phyloP scores from a whole-genome alignment of 2,329 filamentous ascomycete species.

The Aspergillus viridinutans region DNA sequence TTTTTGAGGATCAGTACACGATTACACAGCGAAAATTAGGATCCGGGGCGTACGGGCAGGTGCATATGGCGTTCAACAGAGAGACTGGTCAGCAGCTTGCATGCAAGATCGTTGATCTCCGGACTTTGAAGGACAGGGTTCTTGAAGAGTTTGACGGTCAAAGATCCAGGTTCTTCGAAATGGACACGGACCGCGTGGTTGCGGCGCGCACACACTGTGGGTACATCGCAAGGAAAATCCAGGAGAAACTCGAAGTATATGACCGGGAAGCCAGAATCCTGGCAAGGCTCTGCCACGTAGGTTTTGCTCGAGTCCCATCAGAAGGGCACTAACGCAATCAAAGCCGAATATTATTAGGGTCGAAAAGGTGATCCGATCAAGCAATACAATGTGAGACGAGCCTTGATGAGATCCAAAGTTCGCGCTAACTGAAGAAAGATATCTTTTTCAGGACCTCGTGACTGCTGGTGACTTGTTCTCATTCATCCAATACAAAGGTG shows the following conservation, averaged over 20 bases:
- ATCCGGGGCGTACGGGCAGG: slow-evolving; percentile 40
- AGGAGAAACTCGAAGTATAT: slow-evolving; percentile 29
- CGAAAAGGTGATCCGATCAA: slow-evolving; percentile 53
- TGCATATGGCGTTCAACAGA: slow-evolving; percentile 40
- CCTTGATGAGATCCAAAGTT: background rate
- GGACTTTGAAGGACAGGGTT: slow-evolving; percentile 16
- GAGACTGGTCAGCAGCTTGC: slow-evolving; percentile 36
- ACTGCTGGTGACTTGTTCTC: slow-evolving; percentile 60
- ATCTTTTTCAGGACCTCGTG: slow-evolving; percentile 58
- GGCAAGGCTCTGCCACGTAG: slow-evolving; percentile 50
- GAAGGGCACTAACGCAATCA: background rate
- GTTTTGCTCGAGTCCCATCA: background rate
- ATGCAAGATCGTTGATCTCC: slow-evolving; percentile 44
- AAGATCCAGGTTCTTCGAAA: slow-evolving; percentile 10
- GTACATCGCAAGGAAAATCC: slow-evolving; percentile 17
- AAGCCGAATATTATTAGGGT: slow-evolving; percentile 58
- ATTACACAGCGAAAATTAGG: slow-evolving; percentile 41
- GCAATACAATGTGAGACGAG: slow-evolving; percentile 46
- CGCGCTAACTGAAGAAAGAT: slow-evolving; percentile 37
- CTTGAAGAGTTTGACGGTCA: slow-evolving; percentile 3
- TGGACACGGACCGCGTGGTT: slow-evolving; percentile 1
- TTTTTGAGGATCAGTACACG: slow-evolving; percentile 29
- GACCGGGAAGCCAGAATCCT: slow-evolving; percentile 45
- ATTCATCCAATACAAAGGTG: slow-evolving; percentile 50
- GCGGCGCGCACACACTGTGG: slow-evolving; percentile 8